Conservation (phyloP, 163 green algal genomes). For the Coccomyxa subellipsoidea region DNA sequence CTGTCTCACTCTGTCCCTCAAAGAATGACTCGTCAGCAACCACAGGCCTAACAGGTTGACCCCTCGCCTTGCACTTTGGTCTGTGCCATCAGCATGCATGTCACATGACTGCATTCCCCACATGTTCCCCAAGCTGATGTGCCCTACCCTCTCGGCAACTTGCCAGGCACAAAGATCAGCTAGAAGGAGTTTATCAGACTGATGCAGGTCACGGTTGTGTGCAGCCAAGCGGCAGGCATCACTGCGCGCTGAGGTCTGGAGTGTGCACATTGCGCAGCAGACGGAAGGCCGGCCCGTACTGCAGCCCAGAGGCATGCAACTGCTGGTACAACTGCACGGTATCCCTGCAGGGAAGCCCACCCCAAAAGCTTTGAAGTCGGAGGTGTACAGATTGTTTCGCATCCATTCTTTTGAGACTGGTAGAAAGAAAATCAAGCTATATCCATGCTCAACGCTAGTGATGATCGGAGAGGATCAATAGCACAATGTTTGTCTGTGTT, state of each 20-base stretch:
- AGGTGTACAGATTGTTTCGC: neutral
- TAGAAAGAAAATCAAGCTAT: neutral
- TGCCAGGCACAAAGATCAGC: too few relatives aligned
- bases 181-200: too few relatives aligned
- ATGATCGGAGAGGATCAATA: neutral
- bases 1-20: too few relatives aligned
- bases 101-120: too few relatives aligned
- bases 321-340: constrained; percentile 85
- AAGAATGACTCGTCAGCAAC: too few relatives aligned
- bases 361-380: neutral
- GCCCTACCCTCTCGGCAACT: too few relatives aligned
- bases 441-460: neutral
- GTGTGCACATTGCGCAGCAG: constrained; percentile 90
- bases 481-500: neutral
- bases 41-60: too few relatives aligned
- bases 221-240: too few relatives aligned
- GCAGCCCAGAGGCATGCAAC: constrained; percentile 78
- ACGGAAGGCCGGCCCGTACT: constrained; percentile 91
- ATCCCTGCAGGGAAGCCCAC: constrained; percentile 32
- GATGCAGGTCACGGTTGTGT: too few relatives aligned
- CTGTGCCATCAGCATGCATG: too few relatives aligned
- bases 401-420: neutral
- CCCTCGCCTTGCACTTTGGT: too few relatives aligned
- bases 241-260: constrained; percentile 40
- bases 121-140: too few relatives aligned